phyloP scores from a whole-genome alignment of 2,329 filamentous ascomycete genomes.

The Sphaerulina populicola region DNA sequence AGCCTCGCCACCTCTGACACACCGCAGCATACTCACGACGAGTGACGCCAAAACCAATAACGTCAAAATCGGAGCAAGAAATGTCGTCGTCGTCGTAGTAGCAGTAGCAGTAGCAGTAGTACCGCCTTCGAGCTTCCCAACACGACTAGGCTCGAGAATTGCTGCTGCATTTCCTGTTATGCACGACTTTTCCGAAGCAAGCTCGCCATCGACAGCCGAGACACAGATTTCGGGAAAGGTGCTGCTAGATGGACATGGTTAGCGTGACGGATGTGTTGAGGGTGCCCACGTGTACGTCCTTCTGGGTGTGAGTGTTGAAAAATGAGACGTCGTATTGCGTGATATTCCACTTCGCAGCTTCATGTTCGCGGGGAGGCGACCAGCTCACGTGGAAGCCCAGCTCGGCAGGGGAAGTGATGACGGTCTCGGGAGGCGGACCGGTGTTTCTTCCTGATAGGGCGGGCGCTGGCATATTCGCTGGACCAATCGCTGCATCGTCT shows the following conservation, averaged over 20 bases:
- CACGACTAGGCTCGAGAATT: neutral
- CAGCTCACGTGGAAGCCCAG: slow-evolving; percentile 7
- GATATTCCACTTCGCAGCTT: slow-evolving; percentile 4
- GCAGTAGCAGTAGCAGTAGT: too few species aligned
- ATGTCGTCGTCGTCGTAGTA: neutral
- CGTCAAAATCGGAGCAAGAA: neutral
- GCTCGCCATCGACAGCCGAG: slow-evolving; percentile 4
- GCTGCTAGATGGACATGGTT: neutral
- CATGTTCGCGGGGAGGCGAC: slow-evolving; percentile 5
- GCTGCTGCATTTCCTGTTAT: neutral
- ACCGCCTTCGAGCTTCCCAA: neutral
- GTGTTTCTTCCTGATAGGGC: slow-evolving; percentile 7
- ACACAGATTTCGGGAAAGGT: slow-evolving; percentile 3
- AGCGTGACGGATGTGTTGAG: slow-evolving; percentile 1
- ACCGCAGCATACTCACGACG: neutral
- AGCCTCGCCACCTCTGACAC: neutral
- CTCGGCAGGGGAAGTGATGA: slow-evolving; percentile 1
- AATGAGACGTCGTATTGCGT: slow-evolving; percentile 6
- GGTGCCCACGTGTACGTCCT: neutral
- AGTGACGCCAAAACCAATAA: neutral
- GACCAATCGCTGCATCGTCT: slow-evolving; percentile 7
- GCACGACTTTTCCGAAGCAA: slow-evolving; percentile 2
- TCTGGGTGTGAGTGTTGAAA: neutral
- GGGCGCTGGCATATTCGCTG: slow-evolving; percentile 1
- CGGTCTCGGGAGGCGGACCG: slow-evolving; percentile 3